Conservation (phyloP, 2,329 filamentous ascomycete species). For the Sphaerostilbella broomeana region DNA sequence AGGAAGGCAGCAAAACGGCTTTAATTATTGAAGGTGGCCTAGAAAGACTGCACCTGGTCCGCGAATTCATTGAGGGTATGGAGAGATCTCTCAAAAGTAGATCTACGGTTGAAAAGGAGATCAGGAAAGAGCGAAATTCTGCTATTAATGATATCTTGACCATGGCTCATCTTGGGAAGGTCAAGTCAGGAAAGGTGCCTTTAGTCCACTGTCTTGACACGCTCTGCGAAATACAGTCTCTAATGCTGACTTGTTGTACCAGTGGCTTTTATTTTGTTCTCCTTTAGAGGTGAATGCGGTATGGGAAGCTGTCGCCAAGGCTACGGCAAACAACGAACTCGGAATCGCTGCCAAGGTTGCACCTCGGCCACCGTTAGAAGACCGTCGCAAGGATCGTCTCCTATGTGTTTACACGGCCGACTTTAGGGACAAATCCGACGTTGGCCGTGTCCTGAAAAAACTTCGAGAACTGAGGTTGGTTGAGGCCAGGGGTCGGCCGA, state of each 20-base stretch:
- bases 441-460: slow-evolving; percentile 58
- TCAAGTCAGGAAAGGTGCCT: slow-evolving; percentile 59
- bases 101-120: slow-evolving; percentile 35
- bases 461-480: slow-evolving; percentile 59
- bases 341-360: slow-evolving; percentile 68
- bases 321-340: slow-evolving; percentile 61
- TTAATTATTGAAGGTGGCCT: slow-evolving; percentile 48
- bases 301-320: slow-evolving; percentile 62
- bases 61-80: slow-evolving; percentile 43
- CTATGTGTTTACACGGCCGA: slow-evolving; percentile 76
- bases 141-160: slow-evolving; percentile 50
- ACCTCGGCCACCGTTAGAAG: slow-evolving; percentile 41
- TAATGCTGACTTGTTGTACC: too few relatives aligned
- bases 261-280: slow-evolving; percentile 71
- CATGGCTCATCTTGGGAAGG: slow-evolving; percentile 51
- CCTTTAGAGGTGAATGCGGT: slow-evolving; percentile 48
- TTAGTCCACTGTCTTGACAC: too few relatives aligned
- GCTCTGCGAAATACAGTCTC: too few relatives aligned
- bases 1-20: slow-evolving; percentile 38
- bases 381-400: slow-evolving; percentile 42
- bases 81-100: slow-evolving; percentile 29
- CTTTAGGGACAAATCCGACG: slow-evolving; percentile 62
- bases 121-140: slow-evolving; percentile 43
- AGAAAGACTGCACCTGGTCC: slow-evolving; percentile 41
- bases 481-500: slow-evolving; percentile 36